Base-by-base conservation (phyloP, 1,284 basidiomycete species). In the Porodaedalea pini region DNA sequence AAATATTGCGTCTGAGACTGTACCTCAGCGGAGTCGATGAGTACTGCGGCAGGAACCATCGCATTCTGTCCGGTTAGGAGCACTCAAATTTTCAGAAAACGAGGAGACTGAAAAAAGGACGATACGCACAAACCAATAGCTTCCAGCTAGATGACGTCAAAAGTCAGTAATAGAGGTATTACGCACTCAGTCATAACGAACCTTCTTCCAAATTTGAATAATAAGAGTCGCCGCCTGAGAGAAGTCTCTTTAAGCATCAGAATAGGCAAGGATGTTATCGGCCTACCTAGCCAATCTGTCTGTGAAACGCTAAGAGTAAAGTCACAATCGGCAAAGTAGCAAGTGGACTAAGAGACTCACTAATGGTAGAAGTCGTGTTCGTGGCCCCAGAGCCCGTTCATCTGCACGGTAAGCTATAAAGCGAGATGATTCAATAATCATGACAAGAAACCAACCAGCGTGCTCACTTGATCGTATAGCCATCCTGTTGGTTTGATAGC, bases 191-290 rank as follows among this genome's bases (percentile, higher is more conserved):
- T 4, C 7, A 59, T 21, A 32, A 54, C 69, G 10, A 47, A 78
- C 80, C 80, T 76, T 82, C 80, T 69, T 82, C 80, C 21, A 82
- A 64, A 59, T 68, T 73, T 11, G 80, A 82, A 62, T 82, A 83
- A 55, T 71, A 73, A 3, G 78, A 77, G 37, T 68, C 64, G 1
- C 80, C 80, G 39, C 56, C 54, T 56, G 21, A 2, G 25, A 39
- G 10, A 7, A 21, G 15, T 40, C 11, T 15, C 5, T 21, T 6
- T 5, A 43, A 21, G 5, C 17, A 21, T 5, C 7, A 6, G 5
- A 5, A 48, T n/a, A 41, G 15, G 8, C 15, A 19, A 36, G 13
- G 25, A 2, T 34, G 4, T 4, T 19, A 13, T 15, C 15, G 11
- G 17, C 19, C 7, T 39, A 10, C 80, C 79, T 6, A 72, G 74